Percentiles rank a stretch among this genome's conserved stretches.
These are phyloP conservation scores for Cephalotrichum gorgonifer DNA, from an alignment of 2,329 filamentous ascomycete species.

Conservation along the genomic window DNA sequence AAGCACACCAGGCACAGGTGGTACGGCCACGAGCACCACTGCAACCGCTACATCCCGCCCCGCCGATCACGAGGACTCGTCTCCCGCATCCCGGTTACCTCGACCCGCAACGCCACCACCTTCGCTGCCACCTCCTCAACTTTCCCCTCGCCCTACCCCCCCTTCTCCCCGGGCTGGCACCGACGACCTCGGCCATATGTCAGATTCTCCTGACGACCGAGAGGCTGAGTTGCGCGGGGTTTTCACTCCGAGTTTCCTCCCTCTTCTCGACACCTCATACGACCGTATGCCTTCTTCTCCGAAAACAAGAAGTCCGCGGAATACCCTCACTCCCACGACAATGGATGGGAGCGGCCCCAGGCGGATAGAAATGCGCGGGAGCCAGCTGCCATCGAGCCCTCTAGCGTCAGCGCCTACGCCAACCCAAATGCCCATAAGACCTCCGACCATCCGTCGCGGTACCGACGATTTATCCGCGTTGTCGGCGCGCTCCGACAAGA, in stretches of 20 bases:
- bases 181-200: conserved; percentile 11
- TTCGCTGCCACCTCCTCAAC: neutral
- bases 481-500: conserved; percentile 42
- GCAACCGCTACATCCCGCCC: conserved; percentile 5
- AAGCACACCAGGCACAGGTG: conserved; percentile 12
- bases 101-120: conserved; percentile 4
- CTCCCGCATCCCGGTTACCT: conserved; percentile 4
- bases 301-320: neutral
- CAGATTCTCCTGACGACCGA: conserved; percentile 20
- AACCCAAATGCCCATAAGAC: neutral
- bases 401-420: neutral
- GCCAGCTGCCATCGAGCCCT: neutral
- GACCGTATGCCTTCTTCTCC: conserved; percentile 11
- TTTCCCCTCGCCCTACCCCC: no score
- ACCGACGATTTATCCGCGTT: conserved; percentile 37
- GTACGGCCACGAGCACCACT: conserved; percentile 14
- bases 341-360: neutral
- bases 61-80: conserved; percentile 13
- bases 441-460: conserved; percentile 12
- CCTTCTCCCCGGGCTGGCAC: neutral
- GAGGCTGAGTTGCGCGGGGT: conserved; percentile 42
- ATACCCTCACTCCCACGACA: neutral
- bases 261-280: conserved; percentile 41
- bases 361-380: neutral
- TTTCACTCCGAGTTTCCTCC: conserved; percentile 53